phyloP scores from a whole-genome alignment of 2,329 filamentous ascomycete genomes.

The Xylariomycetidae sp. region DNA sequence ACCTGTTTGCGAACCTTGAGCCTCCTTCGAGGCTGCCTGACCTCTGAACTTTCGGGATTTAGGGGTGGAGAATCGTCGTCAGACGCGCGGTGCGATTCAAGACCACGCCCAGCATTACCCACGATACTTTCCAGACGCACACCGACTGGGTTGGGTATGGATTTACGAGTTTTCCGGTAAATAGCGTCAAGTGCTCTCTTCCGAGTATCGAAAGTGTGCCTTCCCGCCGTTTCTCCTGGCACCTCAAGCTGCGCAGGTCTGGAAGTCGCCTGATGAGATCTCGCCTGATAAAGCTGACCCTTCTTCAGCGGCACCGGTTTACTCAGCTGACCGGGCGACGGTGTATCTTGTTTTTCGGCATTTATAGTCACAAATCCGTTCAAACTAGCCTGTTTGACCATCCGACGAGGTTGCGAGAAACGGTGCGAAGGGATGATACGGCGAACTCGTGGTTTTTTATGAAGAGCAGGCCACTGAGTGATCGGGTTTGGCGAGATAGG shows the following conservation, averaged over 20 bases:
- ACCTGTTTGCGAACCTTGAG: conserved; percentile 36
- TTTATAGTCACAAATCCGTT: conserved; percentile 26
- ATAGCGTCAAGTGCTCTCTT: conserved; percentile 53
- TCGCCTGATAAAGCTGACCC: background rate
- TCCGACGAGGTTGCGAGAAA: conserved; percentile 22
- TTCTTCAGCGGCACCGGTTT: background rate
- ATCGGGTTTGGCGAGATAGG: conserved; percentile 19
- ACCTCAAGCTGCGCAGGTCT: conserved; percentile 56
- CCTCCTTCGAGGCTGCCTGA: conserved; percentile 5
- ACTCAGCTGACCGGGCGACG: conserved; percentile 5
- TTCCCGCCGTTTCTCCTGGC: conserved; percentile 30
- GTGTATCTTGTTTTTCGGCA: conserved; percentile 4
- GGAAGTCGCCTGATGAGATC: conserved; percentile 12
- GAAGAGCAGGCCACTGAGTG: conserved; percentile 1
- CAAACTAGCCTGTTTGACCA: conserved; percentile 25
- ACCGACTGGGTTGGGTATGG: conserved; percentile 17
- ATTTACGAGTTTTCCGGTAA: conserved; percentile 38
- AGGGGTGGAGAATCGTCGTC: background rate
- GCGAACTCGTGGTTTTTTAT: conserved; percentile 8
- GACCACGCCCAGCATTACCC: conserved; percentile 13
- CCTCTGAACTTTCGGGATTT: too few relatives aligned
- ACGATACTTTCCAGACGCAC: conserved; percentile 34
- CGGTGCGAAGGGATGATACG: conserved; percentile 10
- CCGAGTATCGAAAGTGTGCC: conserved; percentile 40
- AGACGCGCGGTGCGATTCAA: conserved; percentile 3